A percentile compares a stretch with the other conserved stretches of the same genome.
Evolutionary conservation across 257 asterid species (phyloP).

Genomic region (Jasminum sambac): DNA sequence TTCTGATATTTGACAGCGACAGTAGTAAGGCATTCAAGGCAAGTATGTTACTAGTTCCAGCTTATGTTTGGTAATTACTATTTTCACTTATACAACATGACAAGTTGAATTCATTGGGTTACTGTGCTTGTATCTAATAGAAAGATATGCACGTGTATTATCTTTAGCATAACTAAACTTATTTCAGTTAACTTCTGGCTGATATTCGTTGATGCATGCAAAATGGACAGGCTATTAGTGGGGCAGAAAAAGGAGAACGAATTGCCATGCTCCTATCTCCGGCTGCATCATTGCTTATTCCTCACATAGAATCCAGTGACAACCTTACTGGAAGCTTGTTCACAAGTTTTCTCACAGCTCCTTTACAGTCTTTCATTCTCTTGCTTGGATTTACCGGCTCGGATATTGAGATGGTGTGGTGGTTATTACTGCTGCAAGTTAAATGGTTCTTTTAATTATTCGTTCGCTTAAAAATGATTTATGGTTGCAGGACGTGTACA

Average conservation of each 20-base stretch:
- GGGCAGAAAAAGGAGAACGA: constrained; percentile 91
- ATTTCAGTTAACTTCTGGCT: background rate
- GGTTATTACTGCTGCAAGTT: constrained; percentile 15
- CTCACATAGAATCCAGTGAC: constrained; percentile 58
- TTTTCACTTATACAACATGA: constrained; percentile 15
- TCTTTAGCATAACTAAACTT: background rate
- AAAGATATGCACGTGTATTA: background rate
- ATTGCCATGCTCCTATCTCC: constrained; percentile 90
- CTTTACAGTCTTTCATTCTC: constrained; percentile 78
- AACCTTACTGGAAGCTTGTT: constrained; percentile 79
- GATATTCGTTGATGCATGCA: constrained; percentile 24
- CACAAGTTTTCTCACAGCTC: constrained; percentile 86
- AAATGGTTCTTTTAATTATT: constrained; percentile 3
- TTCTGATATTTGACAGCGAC: constrained; percentile 84
- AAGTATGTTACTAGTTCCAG: constrained; percentile 29
- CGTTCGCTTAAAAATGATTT: constrained; percentile 22
- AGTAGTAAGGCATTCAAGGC: constrained; percentile 82
- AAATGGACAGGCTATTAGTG: constrained; percentile 63
- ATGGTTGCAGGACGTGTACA: constrained; percentile 63
- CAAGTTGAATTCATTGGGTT: background rate
- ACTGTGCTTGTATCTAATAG: background rate
- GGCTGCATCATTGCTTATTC: constrained; percentile 58
- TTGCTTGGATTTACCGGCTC: constrained; percentile 74
- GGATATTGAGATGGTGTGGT: constrained; percentile 67
- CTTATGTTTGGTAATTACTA: constrained; percentile 15